A percentile compares a stretch with the other conserved stretches of the same genome.
phyloP scores from a whole-genome alignment of 2,329 filamentous ascomycete species.

The Penicillium sclerotiorum region DNA sequence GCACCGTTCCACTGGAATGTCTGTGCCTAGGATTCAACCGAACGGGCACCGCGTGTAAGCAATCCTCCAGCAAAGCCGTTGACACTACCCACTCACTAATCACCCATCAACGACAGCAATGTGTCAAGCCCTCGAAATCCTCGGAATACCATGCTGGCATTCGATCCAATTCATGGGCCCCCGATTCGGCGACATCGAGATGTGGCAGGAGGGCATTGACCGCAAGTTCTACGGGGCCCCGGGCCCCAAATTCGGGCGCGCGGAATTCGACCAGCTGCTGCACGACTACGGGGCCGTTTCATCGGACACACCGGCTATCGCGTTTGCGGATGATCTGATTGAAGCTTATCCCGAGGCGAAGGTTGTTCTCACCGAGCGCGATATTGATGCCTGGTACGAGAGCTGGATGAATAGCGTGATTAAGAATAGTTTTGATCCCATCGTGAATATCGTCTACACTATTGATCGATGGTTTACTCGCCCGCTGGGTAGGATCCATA shows the following conservation, averaged over 20 bases:
- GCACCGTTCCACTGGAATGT: background rate
- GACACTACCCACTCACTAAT: too few relatives aligned
- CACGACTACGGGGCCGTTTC: constrained; percentile 11
- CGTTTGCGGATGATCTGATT: constrained; percentile 22
- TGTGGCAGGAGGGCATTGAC: constrained; percentile 4
- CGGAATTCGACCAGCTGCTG: constrained; percentile 20
- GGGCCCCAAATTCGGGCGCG: constrained; percentile 4
- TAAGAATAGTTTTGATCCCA: constrained; percentile 1
- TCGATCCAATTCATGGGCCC: constrained; percentile 5
- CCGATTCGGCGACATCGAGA: constrained; percentile 2
- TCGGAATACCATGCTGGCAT: constrained; percentile 12
- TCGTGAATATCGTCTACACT: constrained; percentile 1
- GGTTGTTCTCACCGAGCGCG: constrained; percentile 18
- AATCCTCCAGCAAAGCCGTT: background rate
- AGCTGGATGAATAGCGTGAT: constrained; percentile 3
- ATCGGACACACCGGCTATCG: constrained; percentile 9
- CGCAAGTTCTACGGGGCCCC: background rate
- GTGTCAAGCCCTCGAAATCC: constrained; percentile 13
- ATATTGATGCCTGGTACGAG: constrained; percentile 8
- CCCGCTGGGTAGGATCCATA: background rate
- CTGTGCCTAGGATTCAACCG: constrained; percentile 7
- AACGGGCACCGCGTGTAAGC: constrained; percentile 10
- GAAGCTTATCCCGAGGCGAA: constrained; percentile 23
- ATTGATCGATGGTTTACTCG: constrained; percentile 7
- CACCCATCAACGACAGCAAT: constrained; percentile 5